Evolutionary conservation across 805 yeast genomes (phyloP).

Genomic region (Blastobotrys robertii): DNA sequence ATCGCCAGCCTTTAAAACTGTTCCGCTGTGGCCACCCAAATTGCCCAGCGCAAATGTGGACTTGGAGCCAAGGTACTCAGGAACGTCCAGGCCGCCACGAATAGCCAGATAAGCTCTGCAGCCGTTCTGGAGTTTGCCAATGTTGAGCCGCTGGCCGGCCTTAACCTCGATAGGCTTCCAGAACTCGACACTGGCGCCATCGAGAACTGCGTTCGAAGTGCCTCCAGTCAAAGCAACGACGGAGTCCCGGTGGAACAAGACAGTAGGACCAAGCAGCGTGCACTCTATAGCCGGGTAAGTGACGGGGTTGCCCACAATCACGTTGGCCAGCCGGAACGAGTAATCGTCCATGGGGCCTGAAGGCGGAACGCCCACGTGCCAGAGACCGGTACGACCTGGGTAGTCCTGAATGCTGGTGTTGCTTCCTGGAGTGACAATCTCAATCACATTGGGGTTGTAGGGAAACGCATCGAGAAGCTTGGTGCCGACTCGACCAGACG

Average conservation of each 20-base stretch:
- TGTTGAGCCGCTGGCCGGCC: slow-evolving; percentile 65
- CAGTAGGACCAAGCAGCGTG: slow-evolving; percentile 79
- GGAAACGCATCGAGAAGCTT: slow-evolving; percentile 75
- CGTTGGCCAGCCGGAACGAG: slow-evolving; percentile 81
- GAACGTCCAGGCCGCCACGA: slow-evolving; percentile 89
- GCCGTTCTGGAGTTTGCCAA: slow-evolving; percentile 76
- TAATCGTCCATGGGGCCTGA: slow-evolving; percentile 97
- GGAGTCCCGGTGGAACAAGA: slow-evolving; percentile 73
- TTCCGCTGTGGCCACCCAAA: slow-evolving; percentile 91
- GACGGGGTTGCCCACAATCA: slow-evolving; percentile 78
- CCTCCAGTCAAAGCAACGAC: slow-evolving; percentile 88
- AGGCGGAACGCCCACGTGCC: slow-evolving; percentile 96
- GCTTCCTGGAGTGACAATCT: slow-evolving; percentile 81
- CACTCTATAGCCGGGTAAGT: slow-evolving; percentile 85
- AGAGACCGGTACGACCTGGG: slow-evolving; percentile 77
- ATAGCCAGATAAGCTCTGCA: slow-evolving; percentile 86
- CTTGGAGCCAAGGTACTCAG: slow-evolving; percentile 90
- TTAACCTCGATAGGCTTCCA: slow-evolving; percentile 65
- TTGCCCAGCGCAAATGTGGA: slow-evolving; percentile 89
- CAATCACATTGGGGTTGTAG: slow-evolving; percentile 77
- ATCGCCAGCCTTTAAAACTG: slow-evolving; percentile 86
- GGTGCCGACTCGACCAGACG: slow-evolving; percentile 73
- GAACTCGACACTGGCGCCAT: slow-evolving; percentile 46
- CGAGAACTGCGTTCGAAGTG: slow-evolving; percentile 51
- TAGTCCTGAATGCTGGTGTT: slow-evolving; percentile 95